These are phyloP conservation scores for Fusarium penzigii DNA, from an alignment of 2,329 filamentous ascomycete species.

Conservation along the genomic window DNA sequence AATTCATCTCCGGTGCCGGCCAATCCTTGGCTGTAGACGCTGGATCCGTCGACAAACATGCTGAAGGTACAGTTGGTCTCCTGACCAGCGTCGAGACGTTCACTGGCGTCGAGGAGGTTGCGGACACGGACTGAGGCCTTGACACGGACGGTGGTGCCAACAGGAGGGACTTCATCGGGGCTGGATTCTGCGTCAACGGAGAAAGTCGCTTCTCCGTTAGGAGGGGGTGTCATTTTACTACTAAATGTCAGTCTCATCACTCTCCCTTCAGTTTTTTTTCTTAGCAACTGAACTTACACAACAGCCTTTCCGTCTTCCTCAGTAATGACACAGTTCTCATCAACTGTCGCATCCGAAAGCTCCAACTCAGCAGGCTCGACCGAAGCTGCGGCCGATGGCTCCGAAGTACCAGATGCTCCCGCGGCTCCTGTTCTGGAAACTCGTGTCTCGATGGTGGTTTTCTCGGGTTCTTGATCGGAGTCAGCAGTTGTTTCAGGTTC, in stretches of 20 bases:
- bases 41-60: slow-evolving; percentile 5
- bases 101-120: neutral
- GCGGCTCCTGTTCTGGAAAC: neutral
- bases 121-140: slow-evolving; percentile 6
- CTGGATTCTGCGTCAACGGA: neutral
- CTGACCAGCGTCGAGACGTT: neutral
- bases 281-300: slow-evolving; percentile 3
- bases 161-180: neutral
- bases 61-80: slow-evolving; percentile 3
- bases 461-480: neutral
- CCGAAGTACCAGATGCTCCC: neutral
- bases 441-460: neutral
- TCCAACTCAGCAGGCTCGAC: neutral
- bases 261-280: neutral
- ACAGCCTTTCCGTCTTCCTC: slow-evolving; percentile 4
- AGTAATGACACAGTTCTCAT: slow-evolving; percentile 2
- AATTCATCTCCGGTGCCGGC: neutral
- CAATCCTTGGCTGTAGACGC: slow-evolving; percentile 4
- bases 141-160: slow-evolving; percentile 1
- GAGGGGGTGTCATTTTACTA: slow-evolving; percentile 2
- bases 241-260: neutral
- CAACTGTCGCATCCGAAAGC: slow-evolving; percentile 3
- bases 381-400: neutral
- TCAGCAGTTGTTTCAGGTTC: neutral
- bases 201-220: slow-evolving; percentile 7